A percentile compares a stretch with the other conserved stretches of the same genome.
Evolutionary conservation across 768 basidiomycete species (phyloP).

Genomic region (Phlegmacium glaucopus): DNA sequence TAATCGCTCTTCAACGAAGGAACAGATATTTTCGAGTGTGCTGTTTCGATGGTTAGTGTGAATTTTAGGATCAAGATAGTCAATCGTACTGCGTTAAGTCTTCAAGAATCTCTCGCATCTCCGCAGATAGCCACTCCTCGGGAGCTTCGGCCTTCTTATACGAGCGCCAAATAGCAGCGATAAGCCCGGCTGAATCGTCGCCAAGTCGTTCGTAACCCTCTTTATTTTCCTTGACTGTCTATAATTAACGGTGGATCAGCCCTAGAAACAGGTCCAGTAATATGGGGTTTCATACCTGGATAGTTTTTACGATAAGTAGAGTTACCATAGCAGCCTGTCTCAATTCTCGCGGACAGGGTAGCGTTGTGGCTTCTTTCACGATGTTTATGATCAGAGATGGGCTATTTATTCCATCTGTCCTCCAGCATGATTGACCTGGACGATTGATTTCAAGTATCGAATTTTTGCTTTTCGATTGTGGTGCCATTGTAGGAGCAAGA

Average conservation of each 20-base stretch:
- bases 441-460: neutral
- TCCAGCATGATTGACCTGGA: neutral
- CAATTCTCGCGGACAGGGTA: no score
- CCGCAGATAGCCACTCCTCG: neutral
- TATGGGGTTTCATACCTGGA: neutral
- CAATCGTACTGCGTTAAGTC: neutral
- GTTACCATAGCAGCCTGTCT: conserved; percentile 1
- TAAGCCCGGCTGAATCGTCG: conserved; percentile 2
- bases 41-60: neutral
- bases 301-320: neutral
- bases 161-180: conserved; percentile 6
- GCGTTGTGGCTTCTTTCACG: conserved; percentile 4
- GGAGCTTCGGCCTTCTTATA: neutral
- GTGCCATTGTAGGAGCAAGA: no score
- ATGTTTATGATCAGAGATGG: conserved; percentile 1
- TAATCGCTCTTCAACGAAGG: neutral
- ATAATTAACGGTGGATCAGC: neutral
- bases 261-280: neutral
- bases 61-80: neutral
- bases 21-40: neutral
- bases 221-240: conserved; percentile 8
- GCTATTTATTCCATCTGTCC: neutral
- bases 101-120: neutral
- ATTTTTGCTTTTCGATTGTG: no score
- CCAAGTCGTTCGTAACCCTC: conserved; percentile 1